Evolutionary conservation across 345 rosid species (phyloP).

Genomic region (Acer negundo): DNA sequence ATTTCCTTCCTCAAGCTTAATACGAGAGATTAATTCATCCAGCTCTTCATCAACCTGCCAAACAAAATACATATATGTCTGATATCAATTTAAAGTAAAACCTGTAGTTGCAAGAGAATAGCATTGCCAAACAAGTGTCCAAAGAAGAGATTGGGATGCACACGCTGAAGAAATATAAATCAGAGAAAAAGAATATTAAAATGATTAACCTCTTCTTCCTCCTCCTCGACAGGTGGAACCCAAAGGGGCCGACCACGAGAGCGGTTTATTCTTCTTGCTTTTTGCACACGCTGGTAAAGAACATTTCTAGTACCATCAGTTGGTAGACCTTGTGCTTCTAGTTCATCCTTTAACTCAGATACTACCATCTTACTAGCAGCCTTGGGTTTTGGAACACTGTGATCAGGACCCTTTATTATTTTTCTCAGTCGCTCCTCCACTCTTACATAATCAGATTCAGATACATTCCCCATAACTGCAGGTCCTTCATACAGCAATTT

Average conservation of each 20-base stretch:
- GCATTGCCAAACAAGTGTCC: neutral
- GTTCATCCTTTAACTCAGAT: conserved; percentile 89
- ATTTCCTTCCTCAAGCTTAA: conserved; percentile 90
- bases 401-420: conserved; percentile 78
- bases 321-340: conserved; percentile 94
- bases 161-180: neutral
- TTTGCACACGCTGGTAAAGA: conserved; percentile 98
- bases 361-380: conserved; percentile 99
- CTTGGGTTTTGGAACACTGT: conserved; percentile 83
- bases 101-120: neutral
- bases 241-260: conserved; percentile 98
- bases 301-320: conserved; percentile 96
- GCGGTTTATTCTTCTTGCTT: conserved; percentile 95
- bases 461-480: conserved; percentile 67
- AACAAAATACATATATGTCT: neutral
- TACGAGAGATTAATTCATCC: conserved; percentile 79
- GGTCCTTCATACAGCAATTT: conserved; percentile 76
- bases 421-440: conserved; percentile 75
- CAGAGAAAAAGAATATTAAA: conserved; percentile 1
- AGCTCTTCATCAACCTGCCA: conserved; percentile 84
- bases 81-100: neutral
- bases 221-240: conserved; percentile 97
- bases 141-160: neutral
- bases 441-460: conserved; percentile 81
- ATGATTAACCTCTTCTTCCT: conserved; percentile 80